These are phyloP conservation scores for Mycosphaerelloides madeirae DNA, from an alignment of 2,329 filamentous ascomycete species.

Conservation along the genomic window DNA sequence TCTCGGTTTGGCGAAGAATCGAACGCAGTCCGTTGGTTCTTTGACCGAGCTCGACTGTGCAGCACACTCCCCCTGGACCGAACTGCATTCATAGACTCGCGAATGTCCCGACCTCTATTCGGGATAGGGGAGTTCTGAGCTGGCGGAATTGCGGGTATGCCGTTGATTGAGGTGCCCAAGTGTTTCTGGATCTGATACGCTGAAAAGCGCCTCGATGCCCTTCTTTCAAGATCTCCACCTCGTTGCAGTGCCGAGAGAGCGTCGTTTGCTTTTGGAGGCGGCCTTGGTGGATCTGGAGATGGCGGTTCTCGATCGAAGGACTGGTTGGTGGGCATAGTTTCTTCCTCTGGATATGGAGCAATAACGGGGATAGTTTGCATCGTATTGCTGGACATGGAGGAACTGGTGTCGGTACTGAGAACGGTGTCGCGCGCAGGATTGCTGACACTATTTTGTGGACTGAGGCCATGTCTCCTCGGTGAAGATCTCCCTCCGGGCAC, in stretches of 20 bases:
- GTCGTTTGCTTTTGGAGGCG: slow-evolving; percentile 78
- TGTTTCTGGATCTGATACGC: slow-evolving; percentile 97
- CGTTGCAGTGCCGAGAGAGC: slow-evolving; percentile 85
- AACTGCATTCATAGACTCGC: slow-evolving; percentile 76
- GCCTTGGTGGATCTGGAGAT: slow-evolving; percentile 56
- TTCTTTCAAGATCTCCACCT: slow-evolving; percentile 84
- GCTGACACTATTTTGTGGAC: slow-evolving; percentile 32
- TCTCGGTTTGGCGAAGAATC: slow-evolving; percentile 61
- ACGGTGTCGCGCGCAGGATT: neutral
- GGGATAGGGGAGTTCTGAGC: slow-evolving; percentile 74
- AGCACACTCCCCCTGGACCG: slow-evolving; percentile 52
- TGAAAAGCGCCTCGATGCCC: slow-evolving; percentile 89
- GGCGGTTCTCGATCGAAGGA: slow-evolving; percentile 32
- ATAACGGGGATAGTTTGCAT: slow-evolving; percentile 73
- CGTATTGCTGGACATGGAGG: slow-evolving; percentile 66
- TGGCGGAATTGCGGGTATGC: slow-evolving; percentile 78
- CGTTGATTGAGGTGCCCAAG: slow-evolving; percentile 72
- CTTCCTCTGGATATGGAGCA: slow-evolving; percentile 65
- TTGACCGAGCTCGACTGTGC: slow-evolving; percentile 26
- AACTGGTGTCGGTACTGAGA: slow-evolving; percentile 49
- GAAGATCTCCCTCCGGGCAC: slow-evolving; percentile 38
- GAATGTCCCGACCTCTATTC: slow-evolving; percentile 75
- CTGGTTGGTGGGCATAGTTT: slow-evolving; percentile 41
- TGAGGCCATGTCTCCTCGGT: slow-evolving; percentile 39
- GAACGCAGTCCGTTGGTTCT: slow-evolving; percentile 23